Evolutionary conservation across 768 basidiomycete species (phyloP), one percentile per base, ranked within the genome.

Genomic region (Leccinum variicolor): DNA sequence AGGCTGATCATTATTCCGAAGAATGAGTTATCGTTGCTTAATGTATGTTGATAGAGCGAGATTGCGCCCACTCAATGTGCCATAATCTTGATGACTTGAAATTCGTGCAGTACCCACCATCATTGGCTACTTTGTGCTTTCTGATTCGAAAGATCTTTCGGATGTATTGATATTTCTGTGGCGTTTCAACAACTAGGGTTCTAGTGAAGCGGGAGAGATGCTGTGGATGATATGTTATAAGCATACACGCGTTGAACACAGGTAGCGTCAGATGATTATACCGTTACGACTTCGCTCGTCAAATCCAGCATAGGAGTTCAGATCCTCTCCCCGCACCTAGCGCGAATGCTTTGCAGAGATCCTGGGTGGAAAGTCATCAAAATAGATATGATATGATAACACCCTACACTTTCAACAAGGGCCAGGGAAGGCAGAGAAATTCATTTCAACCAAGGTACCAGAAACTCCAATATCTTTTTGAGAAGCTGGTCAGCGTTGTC

Each of bases 11-110:
- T 21, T 28, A 19, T 63, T 53, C 48, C 49, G 51, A 52, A 54
- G 5, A 33, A 19, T 53, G 29, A 34, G 51, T 26, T 49, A n/a
- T 67, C 47, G 25, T 52, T 46, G 13, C 25, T 31, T 33, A 36
- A 47, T 51, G 15, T 58, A 58, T 10, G n/a, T 31, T 50, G 50
- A 58, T 57, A 50, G 43, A 19, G 57, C 10, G 19, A 39, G 29
- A 46, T 36, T 49, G 53, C 55, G 63, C 54, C 55, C 66, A 64
- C 31, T 28, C 54, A 41, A 54, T 51, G 19, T n/a, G 23, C 33
- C 25, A 56, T 31, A 21, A 50, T 54, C 11, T 13, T 23, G 26
- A 31, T 48, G 49, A 43, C 52, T 56, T 47, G 55, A 26, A 47
- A 58, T 41, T 17, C 23, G 26, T 48, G 39, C 58, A 34, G 41